Evolutionary conservation across 2,329 filamentous ascomycete species (phyloP).

Genomic region (Scedosporium dehoogii): DNA sequence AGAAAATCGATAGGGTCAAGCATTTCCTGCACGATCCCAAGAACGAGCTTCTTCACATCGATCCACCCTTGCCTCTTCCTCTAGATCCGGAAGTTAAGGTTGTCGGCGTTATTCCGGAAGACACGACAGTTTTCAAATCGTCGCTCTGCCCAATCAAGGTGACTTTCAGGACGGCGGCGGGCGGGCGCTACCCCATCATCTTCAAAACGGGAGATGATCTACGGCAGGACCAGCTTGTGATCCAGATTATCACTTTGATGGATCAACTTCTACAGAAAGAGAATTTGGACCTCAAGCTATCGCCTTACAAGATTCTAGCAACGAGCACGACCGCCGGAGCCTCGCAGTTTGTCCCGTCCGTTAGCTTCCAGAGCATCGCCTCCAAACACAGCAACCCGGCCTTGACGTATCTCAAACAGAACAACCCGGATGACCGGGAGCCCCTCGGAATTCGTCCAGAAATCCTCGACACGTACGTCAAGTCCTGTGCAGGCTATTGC

Average conservation of each 20-base stretch:
- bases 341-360: conserved; percentile 86
- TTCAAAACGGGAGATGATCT: conserved; percentile 98
- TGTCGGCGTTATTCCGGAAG: conserved; percentile 69
- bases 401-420: conserved; percentile 73
- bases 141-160: conserved; percentile 85
- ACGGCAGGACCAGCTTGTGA: conserved; percentile 92
- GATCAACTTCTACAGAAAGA: conserved; percentile 91
- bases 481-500: conserved; percentile 93
- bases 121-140: conserved; percentile 91
- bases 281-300: conserved; percentile 88
- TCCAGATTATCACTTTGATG: conserved; percentile 96
- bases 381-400: conserved; percentile 67
- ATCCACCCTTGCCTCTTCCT: conserved; percentile 78
- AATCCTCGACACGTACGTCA: conserved; percentile 88
- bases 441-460: conserved; percentile 84
- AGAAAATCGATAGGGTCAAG: conserved; percentile 78
- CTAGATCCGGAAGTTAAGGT: conserved; percentile 77
- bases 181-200: conserved; percentile 77
- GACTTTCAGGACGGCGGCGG: conserved; percentile 72
- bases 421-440: conserved; percentile 78
- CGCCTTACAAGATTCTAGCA: conserved; percentile 91
- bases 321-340: conserved; percentile 84
- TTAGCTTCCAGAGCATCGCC: conserved; percentile 71
- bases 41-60: conserved; percentile 75
- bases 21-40: conserved; percentile 77